Percentiles rank a stretch among this genome's conserved stretches.
Evolutionary conservation across 208 protist genomes (phyloP).

Genomic region (Strigomonas oncopelti): DNA sequence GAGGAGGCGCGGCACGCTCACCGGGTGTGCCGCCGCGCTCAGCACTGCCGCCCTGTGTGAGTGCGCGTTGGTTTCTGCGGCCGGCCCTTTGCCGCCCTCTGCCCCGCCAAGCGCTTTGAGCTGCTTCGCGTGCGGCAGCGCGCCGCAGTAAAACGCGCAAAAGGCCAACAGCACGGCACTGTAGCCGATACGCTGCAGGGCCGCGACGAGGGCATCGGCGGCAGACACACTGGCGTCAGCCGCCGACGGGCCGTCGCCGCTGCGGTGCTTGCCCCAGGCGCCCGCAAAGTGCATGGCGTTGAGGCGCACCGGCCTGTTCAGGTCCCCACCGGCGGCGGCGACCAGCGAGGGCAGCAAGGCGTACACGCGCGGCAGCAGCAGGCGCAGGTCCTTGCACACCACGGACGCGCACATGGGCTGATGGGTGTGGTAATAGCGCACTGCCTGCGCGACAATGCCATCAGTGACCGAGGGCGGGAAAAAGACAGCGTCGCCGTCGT

Average conservation of each 20-base stretch:
- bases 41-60: constrained; percentile 76
- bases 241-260: constrained; percentile 10
- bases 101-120: constrained; percentile 43
- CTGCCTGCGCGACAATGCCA: constrained; percentile 24
- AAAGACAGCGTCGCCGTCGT: background rate
- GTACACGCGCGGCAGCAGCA: constrained; percentile 64
- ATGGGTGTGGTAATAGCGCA: constrained; percentile 62
- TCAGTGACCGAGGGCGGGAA: background rate
- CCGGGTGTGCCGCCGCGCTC: constrained; percentile 47
- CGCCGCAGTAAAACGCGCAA: constrained; percentile 75
- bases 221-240: background rate
- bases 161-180: constrained; percentile 76
- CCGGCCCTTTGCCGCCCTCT: background rate
- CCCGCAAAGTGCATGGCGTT: constrained; percentile 66
- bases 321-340: background rate
- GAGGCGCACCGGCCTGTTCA: constrained; percentile 13
- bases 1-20: constrained; percentile 45
- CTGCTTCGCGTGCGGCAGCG: constrained; percentile 62
- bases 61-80: constrained; percentile 35
- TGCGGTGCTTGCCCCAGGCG: constrained; percentile 40
- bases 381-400: constrained; percentile 51
- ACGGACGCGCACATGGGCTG: constrained; percentile 72
- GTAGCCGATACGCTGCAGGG: constrained; percentile 58
- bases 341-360: constrained; percentile 48
- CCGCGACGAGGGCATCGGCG: constrained; percentile 42